A percentile compares a stretch with the other conserved stretches of the same genome.
Evolutionary conservation across 2,329 filamentous ascomycete species (phyloP).

Genomic region (Tolypocladium ophioglossoides): DNA sequence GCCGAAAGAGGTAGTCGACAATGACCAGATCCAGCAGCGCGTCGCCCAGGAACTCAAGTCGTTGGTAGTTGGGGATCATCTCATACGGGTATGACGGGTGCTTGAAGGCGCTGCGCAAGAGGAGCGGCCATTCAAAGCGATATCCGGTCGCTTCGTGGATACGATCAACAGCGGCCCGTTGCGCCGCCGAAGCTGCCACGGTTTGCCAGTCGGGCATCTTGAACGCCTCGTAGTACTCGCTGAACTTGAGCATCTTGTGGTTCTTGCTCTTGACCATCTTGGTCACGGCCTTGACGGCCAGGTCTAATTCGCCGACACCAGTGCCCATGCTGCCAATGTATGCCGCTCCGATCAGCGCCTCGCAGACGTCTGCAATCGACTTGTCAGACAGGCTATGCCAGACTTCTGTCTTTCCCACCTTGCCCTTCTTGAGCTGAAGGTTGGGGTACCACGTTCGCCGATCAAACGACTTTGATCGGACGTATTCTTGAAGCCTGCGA

Average conservation of each 20-base stretch:
- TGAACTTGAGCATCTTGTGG: constrained; percentile 59
- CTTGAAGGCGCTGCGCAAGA: constrained; percentile 76
- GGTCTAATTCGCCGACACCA: constrained; percentile 32
- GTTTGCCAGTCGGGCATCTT: constrained; percentile 61
- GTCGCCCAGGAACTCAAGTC: constrained; percentile 87
- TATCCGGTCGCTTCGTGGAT: constrained; percentile 49
- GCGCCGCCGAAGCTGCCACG: constrained; percentile 49
- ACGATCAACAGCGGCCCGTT: constrained; percentile 55
- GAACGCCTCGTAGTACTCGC: constrained; percentile 65
- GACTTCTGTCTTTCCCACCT: constrained; percentile 34
- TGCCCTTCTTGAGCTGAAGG: constrained; percentile 63
- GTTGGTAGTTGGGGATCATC: constrained; percentile 76
- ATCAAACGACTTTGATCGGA: constrained; percentile 76
- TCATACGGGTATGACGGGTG: constrained; percentile 82
- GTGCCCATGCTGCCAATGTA: constrained; percentile 38
- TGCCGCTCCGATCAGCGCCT: constrained; percentile 85
- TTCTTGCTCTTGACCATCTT: constrained; percentile 57
- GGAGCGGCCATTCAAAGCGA: constrained; percentile 60
- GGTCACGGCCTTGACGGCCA: constrained; percentile 54
- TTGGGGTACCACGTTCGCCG: constrained; percentile 83
- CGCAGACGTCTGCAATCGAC: constrained; percentile 86
- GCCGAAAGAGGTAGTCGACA: constrained; percentile 71
- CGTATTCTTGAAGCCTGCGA: constrained; percentile 57
- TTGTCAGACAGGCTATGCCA: constrained; percentile 73
- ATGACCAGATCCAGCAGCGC: constrained; percentile 78